Evolutionary conservation across 495 filamentous ascomycete genomes (phyloP), one percentile per base, ranked within the genome.

Genomic region (Aspergillus kassunensis): DNA sequence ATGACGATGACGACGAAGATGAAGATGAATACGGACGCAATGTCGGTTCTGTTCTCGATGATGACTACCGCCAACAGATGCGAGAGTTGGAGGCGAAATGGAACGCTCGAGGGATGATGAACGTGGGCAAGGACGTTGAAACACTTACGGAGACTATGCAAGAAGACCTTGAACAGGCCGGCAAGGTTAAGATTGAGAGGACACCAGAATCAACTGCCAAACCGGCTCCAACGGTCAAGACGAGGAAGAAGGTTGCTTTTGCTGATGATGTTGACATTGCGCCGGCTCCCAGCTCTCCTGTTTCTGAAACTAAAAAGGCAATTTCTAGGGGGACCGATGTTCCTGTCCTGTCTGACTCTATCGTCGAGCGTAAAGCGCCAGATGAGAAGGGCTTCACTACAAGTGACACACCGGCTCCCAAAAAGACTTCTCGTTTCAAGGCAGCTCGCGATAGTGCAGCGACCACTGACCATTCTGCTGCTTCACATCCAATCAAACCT

Each of bases 1-100:
- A 82, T 42, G 81, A 84, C 6, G 80, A 83, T 43, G 77, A 85
- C 27, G 74, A 77, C 8, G 79, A 84, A 30, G 76, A 82, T 9
- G 82, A 86, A 63, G 81, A 87, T 53, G 69, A 86, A 42, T 83
- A 80, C 56, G 93, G 93, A 16, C 78, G 86, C 33, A 83, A 77
- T 3, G 88, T 80, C 4, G 64, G 79, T 1, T 68, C 69, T 12
- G 74, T 86, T 4, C 64, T 96, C 24, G 78, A 76, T 11, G 81
- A 86, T 18, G 87, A 90, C 12, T 89, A 96, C 40, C 79, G 83
- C 21, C 74, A 78, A 44, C 76, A 85, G 41, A 95, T 98, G 89
- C 79, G 87, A 41, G 88, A 89, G 53, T 73, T 98, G n/a, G 87
- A 91, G 62, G 75, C 83, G 51, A 82, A 80, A 37, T 75, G 92